Evolutionary conservation across 352 stramenopile species (phyloP).

Genomic region (Phytophthora brassicae): DNA sequence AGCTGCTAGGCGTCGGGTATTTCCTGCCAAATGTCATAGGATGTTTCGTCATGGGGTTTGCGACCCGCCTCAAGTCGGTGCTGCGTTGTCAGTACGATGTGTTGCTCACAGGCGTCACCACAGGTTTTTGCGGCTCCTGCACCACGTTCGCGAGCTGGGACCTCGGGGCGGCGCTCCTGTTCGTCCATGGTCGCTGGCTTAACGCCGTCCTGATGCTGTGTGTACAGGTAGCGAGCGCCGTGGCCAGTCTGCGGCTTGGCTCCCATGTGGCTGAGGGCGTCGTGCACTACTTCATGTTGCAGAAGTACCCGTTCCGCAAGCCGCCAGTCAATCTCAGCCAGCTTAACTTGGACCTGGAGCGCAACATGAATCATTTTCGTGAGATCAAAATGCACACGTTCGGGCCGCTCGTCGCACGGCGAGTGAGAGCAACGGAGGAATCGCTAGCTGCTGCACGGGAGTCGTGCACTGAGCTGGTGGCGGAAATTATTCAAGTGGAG

Average conservation of each 20-base stretch:
- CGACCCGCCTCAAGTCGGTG: conserved; percentile 43
- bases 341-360: conserved; percentile 57
- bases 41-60: conserved; percentile 68
- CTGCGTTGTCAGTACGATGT: conserved; percentile 48
- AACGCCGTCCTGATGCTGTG: conserved; percentile 50
- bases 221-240: conserved; percentile 49
- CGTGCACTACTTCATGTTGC: conserved; percentile 42
- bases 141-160: conserved; percentile 73
- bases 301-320: conserved; percentile 52
- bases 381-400: conserved; percentile 51
- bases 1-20: conserved; percentile 52
- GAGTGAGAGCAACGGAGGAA: conserved; percentile 47
- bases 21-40: conserved; percentile 62
- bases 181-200: conserved; percentile 49
- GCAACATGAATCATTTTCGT: conserved; percentile 45
- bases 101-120: conserved; percentile 56
- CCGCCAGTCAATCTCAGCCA: conserved; percentile 45
- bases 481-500: conserved; percentile 51
- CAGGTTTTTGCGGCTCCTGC: conserved; percentile 70
- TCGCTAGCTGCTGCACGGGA: conserved; percentile 40
- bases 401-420: conserved; percentile 42
- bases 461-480: conserved; percentile 44
- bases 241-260: conserved; percentile 45
- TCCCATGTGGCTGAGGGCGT: conserved; percentile 47
- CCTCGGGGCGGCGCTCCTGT: conserved; percentile 46